A percentile compares a stretch with the other conserved stretches of the same genome.
Evolutionary conservation across 2,329 filamentous ascomycete species (phyloP).

Genomic region (Graphium sp.): DNA sequence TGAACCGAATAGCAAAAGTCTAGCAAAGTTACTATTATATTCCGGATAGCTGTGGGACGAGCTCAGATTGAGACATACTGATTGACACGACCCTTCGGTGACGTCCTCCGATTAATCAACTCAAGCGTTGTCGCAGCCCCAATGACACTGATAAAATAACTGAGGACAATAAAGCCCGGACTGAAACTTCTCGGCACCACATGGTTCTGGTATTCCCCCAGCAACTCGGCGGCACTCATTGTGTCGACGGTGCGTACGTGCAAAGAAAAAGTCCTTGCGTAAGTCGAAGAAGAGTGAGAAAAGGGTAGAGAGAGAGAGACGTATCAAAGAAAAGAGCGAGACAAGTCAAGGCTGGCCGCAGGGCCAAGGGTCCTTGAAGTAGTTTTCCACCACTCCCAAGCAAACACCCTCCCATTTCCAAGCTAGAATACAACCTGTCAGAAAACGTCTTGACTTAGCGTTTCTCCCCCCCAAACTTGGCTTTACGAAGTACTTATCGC

Average conservation of each 20-base stretch:
- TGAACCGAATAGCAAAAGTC: constrained; percentile 45
- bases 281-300: not conserved
- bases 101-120: constrained; percentile 60
- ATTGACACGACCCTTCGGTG: constrained; percentile 50
- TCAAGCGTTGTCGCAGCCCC: constrained; percentile 70
- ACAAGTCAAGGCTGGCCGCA: not conserved
- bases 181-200: constrained; percentile 32
- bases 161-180: constrained; percentile 51
- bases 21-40: constrained; percentile 11
- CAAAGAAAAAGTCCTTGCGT: too few species aligned
- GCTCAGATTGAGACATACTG: constrained; percentile 30
- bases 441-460: too few species aligned
- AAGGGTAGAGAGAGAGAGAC: not conserved
- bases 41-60: not conserved
- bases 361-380: too few species aligned
- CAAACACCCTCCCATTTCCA: too few species aligned
- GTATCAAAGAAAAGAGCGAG: not conserved
- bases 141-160: constrained; percentile 59
- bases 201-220: constrained; percentile 22
- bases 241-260: constrained; percentile 2
- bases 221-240: constrained; percentile 10
- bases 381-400: too few species aligned
- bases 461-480: too few species aligned
- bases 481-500: too few species aligned
- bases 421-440: too few species aligned